Evolutionary conservation across 177 flowering plant species (phyloP).

Genomic region (Tripterygium wilfordii): DNA sequence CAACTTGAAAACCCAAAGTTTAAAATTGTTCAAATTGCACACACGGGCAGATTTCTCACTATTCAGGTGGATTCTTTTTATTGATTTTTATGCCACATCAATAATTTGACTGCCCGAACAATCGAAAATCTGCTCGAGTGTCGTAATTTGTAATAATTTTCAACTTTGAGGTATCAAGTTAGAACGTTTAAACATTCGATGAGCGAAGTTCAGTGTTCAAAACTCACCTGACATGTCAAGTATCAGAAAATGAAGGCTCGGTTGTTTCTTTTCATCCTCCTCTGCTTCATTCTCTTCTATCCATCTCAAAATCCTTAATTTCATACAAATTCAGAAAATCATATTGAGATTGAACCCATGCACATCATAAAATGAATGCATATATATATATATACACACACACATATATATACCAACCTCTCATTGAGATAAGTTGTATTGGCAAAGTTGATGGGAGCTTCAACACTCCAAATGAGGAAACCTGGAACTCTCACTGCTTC

Average conservation of each 20-base stretch:
- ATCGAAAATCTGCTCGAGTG: too few species aligned
- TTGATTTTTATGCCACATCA: too few species aligned
- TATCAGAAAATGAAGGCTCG: constrained; percentile 38
- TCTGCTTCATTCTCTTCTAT: constrained; percentile 59
- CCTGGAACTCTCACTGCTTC: constrained; percentile 61
- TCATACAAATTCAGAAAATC: neutral
- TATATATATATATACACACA: neutral
- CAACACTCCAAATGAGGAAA: constrained; percentile 66
- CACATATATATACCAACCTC: constrained; percentile 37
- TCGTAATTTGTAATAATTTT: too few species aligned
- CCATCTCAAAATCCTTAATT: constrained; percentile 64
- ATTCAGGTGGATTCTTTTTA: neutral
- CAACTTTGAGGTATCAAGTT: neutral
- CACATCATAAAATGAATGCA: neutral
- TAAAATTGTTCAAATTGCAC: too few species aligned
- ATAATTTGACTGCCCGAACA: too few species aligned
- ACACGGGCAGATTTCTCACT: neutral
- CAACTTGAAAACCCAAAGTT: too few species aligned
- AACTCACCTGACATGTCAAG: constrained; percentile 65
- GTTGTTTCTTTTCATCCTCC: constrained; percentile 26
- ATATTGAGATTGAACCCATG: too few species aligned
- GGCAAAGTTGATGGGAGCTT: constrained; percentile 76
- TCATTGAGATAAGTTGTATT: constrained; percentile 71
- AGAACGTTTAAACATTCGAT: too few species aligned
- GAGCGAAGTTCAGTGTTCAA: neutral